Evolutionary conservation across 2,329 filamentous ascomycete species (phyloP).

Genomic region (Talaromyces sp.): DNA sequence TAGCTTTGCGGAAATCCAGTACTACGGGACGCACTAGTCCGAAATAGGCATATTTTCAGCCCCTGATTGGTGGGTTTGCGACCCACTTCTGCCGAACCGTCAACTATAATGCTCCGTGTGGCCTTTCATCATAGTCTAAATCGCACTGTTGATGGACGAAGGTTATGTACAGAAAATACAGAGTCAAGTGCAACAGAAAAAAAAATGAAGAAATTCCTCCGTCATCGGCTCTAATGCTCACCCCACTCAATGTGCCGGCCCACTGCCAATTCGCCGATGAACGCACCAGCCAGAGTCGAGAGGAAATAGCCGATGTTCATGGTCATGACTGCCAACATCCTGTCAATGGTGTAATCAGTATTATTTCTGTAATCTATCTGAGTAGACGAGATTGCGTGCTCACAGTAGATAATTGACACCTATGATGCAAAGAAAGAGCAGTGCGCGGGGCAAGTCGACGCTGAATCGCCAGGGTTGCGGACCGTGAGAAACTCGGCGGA

Average conservation of each 20-base stretch:
- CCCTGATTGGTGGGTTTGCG: neutral
- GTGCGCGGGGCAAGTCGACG: conserved; percentile 70
- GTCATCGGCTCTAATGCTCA: conserved; percentile 42
- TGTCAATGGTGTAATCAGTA: conserved; percentile 35
- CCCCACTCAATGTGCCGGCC: conserved; percentile 59
- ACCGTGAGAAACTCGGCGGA: conserved; percentile 52
- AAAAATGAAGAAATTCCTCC: neutral
- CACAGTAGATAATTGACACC: conserved; percentile 82
- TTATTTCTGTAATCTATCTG: neutral
- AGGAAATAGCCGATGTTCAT: conserved; percentile 82
- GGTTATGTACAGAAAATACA: neutral
- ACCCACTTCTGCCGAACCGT: neutral
- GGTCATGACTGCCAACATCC: conserved; percentile 91
- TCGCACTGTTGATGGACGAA: neutral
- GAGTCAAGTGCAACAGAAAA: neutral
- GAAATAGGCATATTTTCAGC: neutral
- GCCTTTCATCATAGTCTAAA: neutral
- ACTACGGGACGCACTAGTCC: neutral
- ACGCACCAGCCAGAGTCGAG: conserved; percentile 71
- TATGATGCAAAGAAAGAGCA: conserved; percentile 66
- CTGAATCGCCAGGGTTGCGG: conserved; percentile 73
- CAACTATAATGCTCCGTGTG: neutral
- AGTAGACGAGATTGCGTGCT: conserved; percentile 37
- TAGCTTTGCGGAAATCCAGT: neutral
- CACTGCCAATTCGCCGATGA: conserved; percentile 78